phyloP scores from a whole-genome alignment of 2,329 filamentous ascomycete species.

The Clathrospora elynae region DNA sequence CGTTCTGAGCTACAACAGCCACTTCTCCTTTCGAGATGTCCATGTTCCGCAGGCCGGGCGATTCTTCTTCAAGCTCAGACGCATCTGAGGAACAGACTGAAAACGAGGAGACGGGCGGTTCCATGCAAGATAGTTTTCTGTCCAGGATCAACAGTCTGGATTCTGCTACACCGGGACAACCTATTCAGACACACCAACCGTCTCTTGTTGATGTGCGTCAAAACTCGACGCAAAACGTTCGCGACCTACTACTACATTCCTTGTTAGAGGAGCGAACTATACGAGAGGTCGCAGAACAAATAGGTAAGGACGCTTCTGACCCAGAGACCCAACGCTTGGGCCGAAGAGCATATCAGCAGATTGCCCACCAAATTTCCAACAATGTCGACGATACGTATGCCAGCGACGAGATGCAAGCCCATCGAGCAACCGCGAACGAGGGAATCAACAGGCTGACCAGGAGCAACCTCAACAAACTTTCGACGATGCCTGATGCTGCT shows the following conservation, averaged over 20 bases:
- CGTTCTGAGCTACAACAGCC: constrained; percentile 2
- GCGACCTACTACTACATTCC: constrained; percentile 52
- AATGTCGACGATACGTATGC: constrained; percentile 48
- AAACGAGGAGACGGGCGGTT: constrained; percentile 23
- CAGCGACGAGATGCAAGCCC: constrained; percentile 45
- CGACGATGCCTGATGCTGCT: constrained; percentile 23
- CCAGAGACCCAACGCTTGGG: constrained; percentile 48
- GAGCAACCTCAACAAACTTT: constrained; percentile 31
- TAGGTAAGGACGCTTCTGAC: constrained; percentile 41
- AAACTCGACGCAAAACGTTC: constrained; percentile 35
- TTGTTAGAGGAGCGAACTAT: constrained; percentile 53
- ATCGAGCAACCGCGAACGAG: constrained; percentile 44
- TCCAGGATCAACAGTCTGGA: constrained; percentile 40
- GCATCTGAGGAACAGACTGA: constrained; percentile 28
- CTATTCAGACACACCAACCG: constrained; percentile 14
- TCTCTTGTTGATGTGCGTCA: constrained; percentile 22
- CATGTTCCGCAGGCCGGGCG: constrained; percentile 44
- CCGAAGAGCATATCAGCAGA: constrained; percentile 46
- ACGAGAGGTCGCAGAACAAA: constrained; percentile 46
- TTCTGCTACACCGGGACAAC: constrained; percentile 25
- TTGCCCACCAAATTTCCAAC: constrained; percentile 47
- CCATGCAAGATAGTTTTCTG: constrained; percentile 26
- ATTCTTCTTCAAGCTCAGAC: constrained; percentile 41
- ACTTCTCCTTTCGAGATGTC: constrained; percentile 28
- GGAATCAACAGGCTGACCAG: constrained; percentile 44